Evolutionary conservation across 2,329 filamentous ascomycete species (phyloP).

Genomic region (Fusarium penzigii): DNA sequence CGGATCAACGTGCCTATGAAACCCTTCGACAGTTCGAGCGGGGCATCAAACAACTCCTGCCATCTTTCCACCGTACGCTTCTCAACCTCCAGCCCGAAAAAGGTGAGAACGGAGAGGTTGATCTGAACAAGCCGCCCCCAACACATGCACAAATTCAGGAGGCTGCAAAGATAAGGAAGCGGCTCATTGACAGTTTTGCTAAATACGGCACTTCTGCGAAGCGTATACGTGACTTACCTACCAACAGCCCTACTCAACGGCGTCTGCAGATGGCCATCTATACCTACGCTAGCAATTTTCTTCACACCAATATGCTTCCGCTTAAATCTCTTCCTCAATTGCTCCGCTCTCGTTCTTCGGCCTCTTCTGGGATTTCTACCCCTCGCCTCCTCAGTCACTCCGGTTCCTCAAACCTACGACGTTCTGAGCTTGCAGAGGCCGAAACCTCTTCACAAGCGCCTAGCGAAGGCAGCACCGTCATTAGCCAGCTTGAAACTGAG

Average conservation of each 20-base stretch:
- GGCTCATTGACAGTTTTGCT: slow-evolving; percentile 83
- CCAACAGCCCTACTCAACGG: slow-evolving; percentile 69
- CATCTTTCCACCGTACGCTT: slow-evolving; percentile 80
- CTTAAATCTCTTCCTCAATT: slow-evolving; percentile 73
- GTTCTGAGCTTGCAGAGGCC: slow-evolving; percentile 47
- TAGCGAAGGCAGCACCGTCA: slow-evolving; percentile 55
- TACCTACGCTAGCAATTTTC: slow-evolving; percentile 76
- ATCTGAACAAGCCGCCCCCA: slow-evolving; percentile 45
- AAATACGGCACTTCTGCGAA: slow-evolving; percentile 85
- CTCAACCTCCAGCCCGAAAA: slow-evolving; percentile 64
- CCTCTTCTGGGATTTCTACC: slow-evolving; percentile 30
- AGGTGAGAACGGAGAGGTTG: slow-evolving; percentile 38
- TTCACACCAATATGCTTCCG: slow-evolving; percentile 89
- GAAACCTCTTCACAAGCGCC: slow-evolving; percentile 47
- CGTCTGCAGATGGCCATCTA: slow-evolving; percentile 81
- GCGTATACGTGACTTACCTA: slow-evolving; percentile 76
- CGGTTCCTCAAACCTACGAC: slow-evolving; percentile 41
- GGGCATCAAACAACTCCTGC: slow-evolving; percentile 79
- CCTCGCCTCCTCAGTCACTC: slow-evolving; percentile 39
- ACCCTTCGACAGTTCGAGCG: slow-evolving; percentile 85
- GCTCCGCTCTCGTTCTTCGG: slow-evolving; percentile 49
- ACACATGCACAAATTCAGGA: slow-evolving; percentile 74
- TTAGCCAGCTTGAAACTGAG: slow-evolving; percentile 70
- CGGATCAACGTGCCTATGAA: slow-evolving; percentile 78
- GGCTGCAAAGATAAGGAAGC: slow-evolving; percentile 84